Evolutionary conservation across 2,329 filamentous ascomycete species (phyloP).

Genomic region (Phyllosticta citribraziliensis): DNA sequence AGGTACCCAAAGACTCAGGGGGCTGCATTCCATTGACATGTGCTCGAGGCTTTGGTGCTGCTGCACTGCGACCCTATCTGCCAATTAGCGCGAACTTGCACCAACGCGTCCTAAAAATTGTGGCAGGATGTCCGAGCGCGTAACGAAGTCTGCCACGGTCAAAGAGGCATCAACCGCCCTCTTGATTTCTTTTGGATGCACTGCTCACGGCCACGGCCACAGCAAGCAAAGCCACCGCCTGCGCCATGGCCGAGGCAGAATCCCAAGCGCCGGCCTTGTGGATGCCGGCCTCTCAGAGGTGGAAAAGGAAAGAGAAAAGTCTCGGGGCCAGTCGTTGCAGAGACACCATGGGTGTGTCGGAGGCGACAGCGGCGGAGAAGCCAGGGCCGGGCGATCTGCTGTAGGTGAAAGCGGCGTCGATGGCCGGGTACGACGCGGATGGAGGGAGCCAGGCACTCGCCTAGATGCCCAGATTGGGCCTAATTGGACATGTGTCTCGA

Average conservation of each 20-base stretch:
- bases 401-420: not conserved
- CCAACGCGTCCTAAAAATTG: not conserved
- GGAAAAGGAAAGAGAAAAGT: not conserved
- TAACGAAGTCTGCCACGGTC: not conserved
- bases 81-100: not conserved
- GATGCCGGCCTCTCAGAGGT: not conserved
- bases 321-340: not conserved
- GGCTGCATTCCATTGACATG: not conserved
- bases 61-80: not conserved
- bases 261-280: not conserved
- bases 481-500: not conserved
- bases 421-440: constrained; percentile 3
- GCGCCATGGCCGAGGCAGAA: not conserved
- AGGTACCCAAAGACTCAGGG: not conserved
- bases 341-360: not conserved
- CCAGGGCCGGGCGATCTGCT: not conserved
- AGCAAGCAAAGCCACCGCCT: not conserved
- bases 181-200: not conserved
- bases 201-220: not conserved
- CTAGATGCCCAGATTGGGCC: not conserved
- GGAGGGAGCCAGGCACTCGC: not conserved
- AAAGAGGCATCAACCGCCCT: not conserved
- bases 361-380: not conserved
- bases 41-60: not conserved
- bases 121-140: not conserved